phyloP scores from a whole-genome alignment of 164 flowering plant species.

The Macadamia integrifolia region DNA sequence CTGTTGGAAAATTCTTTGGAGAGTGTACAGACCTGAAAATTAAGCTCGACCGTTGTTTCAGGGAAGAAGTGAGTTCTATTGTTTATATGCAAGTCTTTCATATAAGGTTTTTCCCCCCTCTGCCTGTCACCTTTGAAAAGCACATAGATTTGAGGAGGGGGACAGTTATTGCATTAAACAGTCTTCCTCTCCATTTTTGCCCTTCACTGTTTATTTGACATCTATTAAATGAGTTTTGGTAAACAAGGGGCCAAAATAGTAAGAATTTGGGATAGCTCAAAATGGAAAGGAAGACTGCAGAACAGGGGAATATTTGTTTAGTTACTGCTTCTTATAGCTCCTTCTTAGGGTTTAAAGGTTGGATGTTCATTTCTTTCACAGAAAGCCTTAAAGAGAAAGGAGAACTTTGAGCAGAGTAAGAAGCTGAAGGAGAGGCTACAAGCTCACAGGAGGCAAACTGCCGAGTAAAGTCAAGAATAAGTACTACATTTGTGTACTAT shows the following conservation, averaged over 20 bases:
- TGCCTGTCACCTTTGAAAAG: no score
- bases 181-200: no score
- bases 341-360: neutral
- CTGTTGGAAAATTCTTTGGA: conserved; percentile 74
- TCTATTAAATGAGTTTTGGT: no score
- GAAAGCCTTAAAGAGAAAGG: conserved; percentile 91
- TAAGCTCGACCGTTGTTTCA: conserved; percentile 85
- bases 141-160: no score
- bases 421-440: conserved; percentile 69
- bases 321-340: no score
- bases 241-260: no score
- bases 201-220: no score
- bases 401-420: conserved; percentile 89
- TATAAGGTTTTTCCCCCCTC: neutral
- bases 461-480: conserved; percentile 10
- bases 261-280: no score
- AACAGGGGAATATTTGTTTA: no score
- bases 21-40: conserved; percentile 84
- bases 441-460: conserved; percentile 56
- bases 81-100: neutral
- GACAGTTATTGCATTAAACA: no score
- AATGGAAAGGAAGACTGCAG: no score
- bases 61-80: conserved; percentile 59
- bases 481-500: neutral
- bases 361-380: conserved; percentile 16